A percentile compares a stretch with the other conserved stretches of the same genome.
Evolutionary conservation across 129 eudicot genomes (phyloP).

Genomic region (Escallonia rubra): DNA sequence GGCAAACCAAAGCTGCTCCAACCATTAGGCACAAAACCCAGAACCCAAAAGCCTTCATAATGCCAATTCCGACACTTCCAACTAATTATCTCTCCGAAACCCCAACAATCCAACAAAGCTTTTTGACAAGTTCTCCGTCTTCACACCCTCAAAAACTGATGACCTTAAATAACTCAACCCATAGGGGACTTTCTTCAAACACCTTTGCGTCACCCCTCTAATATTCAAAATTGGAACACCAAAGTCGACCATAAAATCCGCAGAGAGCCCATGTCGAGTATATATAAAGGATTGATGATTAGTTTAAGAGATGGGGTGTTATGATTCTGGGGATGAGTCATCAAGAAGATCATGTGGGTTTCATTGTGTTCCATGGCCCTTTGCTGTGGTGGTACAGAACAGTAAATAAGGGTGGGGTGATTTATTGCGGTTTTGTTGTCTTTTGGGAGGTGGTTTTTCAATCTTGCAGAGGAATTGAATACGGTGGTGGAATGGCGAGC

Average conservation of each 20-base stretch:
- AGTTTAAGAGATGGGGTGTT: not conserved
- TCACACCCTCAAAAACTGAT: not conserved
- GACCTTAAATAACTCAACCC: slow-evolving; percentile 21
- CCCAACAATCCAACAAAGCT: not conserved
- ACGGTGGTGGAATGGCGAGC: not conserved
- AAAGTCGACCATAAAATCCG: slow-evolving; percentile 30
- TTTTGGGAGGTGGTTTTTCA: not conserved
- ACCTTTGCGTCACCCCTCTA: slow-evolving; percentile 7
- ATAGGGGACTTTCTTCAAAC: slow-evolving; percentile 1
- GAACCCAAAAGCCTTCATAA: slow-evolving; percentile 54
- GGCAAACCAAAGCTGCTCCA: slow-evolving; percentile 40
- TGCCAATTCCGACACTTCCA: slow-evolving; percentile 4
- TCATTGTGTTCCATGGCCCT: slow-evolving; percentile 4
- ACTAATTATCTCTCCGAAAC: slow-evolving; percentile 13
- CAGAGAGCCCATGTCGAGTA: slow-evolving; percentile 22
- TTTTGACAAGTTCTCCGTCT: not conserved
- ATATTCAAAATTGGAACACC: slow-evolving; percentile 7
- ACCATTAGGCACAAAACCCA: slow-evolving; percentile 43
- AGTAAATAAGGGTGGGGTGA: slow-evolving; percentile 7
- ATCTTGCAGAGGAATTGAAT: not conserved
- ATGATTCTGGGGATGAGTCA: not conserved
- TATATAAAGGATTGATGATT: not conserved
- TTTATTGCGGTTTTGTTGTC: slow-evolving; percentile 17
- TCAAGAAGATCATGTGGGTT: slow-evolving; percentile 25
- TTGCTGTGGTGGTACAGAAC: no score